phyloP scores from a whole-genome alignment of 176 grass and related monocot genomes.

The Aegilops sharonensis region DNA sequence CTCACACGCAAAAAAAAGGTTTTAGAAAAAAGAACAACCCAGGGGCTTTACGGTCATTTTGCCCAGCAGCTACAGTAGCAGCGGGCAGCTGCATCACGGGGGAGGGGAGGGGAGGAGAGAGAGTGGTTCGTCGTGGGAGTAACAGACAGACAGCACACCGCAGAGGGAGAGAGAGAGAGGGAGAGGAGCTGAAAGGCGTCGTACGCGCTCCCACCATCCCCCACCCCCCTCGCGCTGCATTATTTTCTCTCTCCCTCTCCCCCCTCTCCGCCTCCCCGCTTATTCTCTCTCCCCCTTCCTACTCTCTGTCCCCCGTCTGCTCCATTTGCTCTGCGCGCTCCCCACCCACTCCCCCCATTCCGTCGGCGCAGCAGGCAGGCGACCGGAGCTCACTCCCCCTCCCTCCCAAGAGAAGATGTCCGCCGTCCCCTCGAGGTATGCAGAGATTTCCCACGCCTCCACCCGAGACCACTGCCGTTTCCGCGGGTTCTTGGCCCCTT shows the following conservation, averaged over 20 bases:
- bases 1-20: too few species aligned
- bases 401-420: background rate
- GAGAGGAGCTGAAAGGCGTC: slow-evolving; percentile 38
- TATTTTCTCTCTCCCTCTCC: slow-evolving; percentile 38
- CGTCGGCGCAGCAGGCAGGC: background rate
- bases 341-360: slow-evolving; percentile 8
- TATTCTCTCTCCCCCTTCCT: slow-evolving; percentile 37
- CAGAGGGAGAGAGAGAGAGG: background rate
- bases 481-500: background rate
- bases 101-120: slow-evolving; percentile 9
- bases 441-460: too few species aligned
- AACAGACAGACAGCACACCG: background rate
- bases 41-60: slow-evolving; percentile 20
- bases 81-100: background rate
- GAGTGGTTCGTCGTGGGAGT: slow-evolving; percentile 6
- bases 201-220: slow-evolving; percentile 30
- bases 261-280: slow-evolving; percentile 11
- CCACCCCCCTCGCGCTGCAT: background rate
- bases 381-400: background rate
- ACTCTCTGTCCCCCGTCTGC: slow-evolving; percentile 28
- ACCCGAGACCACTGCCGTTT: background rate
- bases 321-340: slow-evolving; percentile 31
- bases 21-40: too few species aligned
- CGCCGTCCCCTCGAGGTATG: slow-evolving; percentile 29
- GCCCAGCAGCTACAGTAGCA: too few species aligned